A percentile compares a stretch with the other conserved stretches of the same genome.
Evolutionary conservation across 495 filamentous ascomycete genomes (phyloP).

Genomic region (Delitschia confertaspora): DNA sequence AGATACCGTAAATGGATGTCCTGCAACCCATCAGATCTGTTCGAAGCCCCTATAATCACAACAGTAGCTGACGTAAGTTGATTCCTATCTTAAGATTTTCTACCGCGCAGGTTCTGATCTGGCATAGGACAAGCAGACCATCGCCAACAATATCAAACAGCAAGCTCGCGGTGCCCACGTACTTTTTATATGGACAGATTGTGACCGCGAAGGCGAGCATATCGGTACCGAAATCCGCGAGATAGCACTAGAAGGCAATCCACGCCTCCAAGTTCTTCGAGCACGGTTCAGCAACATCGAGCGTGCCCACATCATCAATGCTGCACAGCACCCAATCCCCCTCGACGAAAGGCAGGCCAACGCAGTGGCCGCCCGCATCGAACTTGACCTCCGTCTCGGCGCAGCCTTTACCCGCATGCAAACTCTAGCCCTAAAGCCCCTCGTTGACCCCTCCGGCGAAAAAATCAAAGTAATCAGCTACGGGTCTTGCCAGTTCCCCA

Average conservation of each 20-base stretch:
- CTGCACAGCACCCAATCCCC: slow-evolving; percentile 63
- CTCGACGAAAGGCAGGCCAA: slow-evolving; percentile 81
- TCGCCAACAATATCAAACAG: slow-evolving; percentile 74
- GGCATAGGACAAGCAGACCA: slow-evolving; percentile 61
- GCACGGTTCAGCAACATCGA: slow-evolving; percentile 95
- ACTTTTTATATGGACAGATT: slow-evolving; percentile 97
- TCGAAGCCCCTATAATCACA: slow-evolving; percentile 68
- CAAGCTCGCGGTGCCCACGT: slow-evolving; percentile 61
- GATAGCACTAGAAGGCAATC: slow-evolving; percentile 66
- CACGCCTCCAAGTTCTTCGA: slow-evolving; percentile 65
- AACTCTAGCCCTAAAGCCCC: slow-evolving; percentile 59
- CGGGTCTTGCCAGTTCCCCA: slow-evolving; percentile 95
- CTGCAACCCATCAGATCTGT: slow-evolving; percentile 68
- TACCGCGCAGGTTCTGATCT: slow-evolving; percentile 17
- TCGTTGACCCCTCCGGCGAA: slow-evolving; percentile 53
- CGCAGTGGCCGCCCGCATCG: slow-evolving; percentile 82
- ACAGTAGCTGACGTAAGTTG: slow-evolving; percentile 51
- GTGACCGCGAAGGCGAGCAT: slow-evolving; percentile 94
- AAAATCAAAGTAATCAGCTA: slow-evolving; percentile 64
- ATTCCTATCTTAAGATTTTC: neutral
- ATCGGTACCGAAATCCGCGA: slow-evolving; percentile 89
- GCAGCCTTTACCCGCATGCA: slow-evolving; percentile 86
- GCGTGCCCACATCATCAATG: slow-evolving; percentile 78
- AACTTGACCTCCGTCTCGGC: slow-evolving; percentile 86
- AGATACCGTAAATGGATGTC: slow-evolving; percentile 69